Evolutionary conservation across 768 basidiomycete genomes (phyloP).

Genomic region (Termitomyces sp.): DNA sequence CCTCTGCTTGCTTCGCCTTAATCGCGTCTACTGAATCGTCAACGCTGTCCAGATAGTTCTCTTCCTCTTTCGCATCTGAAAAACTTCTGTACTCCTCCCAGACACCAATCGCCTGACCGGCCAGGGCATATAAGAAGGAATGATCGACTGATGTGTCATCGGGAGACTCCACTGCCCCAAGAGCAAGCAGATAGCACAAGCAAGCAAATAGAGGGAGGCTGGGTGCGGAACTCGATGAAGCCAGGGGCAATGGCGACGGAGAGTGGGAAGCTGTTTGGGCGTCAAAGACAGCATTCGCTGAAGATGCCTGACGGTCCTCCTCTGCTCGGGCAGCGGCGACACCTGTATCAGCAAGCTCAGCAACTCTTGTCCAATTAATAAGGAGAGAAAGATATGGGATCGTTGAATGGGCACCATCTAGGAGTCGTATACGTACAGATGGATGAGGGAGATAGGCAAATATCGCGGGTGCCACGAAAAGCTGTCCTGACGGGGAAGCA

Average conservation of each 20-base stretch:
- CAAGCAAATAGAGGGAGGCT: conserved; percentile 51
- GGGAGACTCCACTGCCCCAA: conserved; percentile 37
- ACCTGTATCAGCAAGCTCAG: conserved; percentile 7
- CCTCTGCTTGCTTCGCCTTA: conserved; percentile 4
- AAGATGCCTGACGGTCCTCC: conserved; percentile 6
- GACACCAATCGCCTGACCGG: conserved; percentile 30
- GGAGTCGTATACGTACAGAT: conserved; percentile 19
- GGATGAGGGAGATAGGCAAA: conserved; percentile 28
- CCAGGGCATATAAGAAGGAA: conserved; percentile 29
- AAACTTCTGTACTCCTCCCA: conserved; percentile 26
- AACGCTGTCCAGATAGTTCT: neutral
- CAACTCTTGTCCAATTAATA: conserved; percentile 11
- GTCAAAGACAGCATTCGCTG: conserved; percentile 11
- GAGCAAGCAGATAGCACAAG: conserved; percentile 51
- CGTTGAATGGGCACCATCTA: conserved; percentile 20
- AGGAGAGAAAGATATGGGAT: conserved; percentile 21
- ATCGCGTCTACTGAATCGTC: conserved; percentile 1
- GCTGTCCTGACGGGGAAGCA: conserved; percentile 14
- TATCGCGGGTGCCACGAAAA: conserved; percentile 26
- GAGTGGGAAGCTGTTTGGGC: neutral
- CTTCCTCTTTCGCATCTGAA: conserved; percentile 3
- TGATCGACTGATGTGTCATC: conserved; percentile 10
- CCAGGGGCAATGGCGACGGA: neutral
- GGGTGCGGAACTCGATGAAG: neutral
- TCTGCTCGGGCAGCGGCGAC: neutral